A percentile compares a stretch with the other conserved stretches of the same genome.
phyloP scores from a whole-genome alignment of 352 stramenopile genomes.

The Nothophytophthora sp. region DNA sequence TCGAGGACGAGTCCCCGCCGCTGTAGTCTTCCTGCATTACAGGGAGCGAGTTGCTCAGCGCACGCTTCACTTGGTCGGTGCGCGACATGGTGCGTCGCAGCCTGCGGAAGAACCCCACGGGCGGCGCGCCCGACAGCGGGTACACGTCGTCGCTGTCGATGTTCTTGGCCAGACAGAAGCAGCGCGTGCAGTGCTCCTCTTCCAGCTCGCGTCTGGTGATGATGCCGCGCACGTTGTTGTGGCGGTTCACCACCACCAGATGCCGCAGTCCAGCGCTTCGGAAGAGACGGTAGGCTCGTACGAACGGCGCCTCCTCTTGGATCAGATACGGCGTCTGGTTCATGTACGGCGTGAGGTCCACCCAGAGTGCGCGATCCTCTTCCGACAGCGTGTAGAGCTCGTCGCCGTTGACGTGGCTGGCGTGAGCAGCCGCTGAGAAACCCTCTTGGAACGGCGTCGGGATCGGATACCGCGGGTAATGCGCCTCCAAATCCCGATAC shows the following conservation, averaged over 20 bases:
- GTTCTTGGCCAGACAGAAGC: constrained; percentile 77
- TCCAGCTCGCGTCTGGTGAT: constrained; percentile 85
- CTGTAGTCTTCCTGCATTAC: constrained; percentile 8
- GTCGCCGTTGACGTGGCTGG: constrained; percentile 30
- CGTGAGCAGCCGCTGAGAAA: constrained; percentile 25
- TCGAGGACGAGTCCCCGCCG: constrained; percentile 7
- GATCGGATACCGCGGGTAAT: constrained; percentile 84
- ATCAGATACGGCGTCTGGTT: constrained; percentile 97
- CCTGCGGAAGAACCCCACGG: constrained; percentile 64
- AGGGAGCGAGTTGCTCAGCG: constrained; percentile 43
- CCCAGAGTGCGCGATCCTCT: constrained; percentile 90
- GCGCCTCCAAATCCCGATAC: constrained; percentile 80
- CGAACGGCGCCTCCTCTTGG: constrained; percentile 94
- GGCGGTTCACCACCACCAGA: constrained; percentile 92
- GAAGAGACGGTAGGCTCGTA: constrained; percentile 97
- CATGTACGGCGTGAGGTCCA: constrained; percentile 97
- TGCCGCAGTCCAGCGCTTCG: constrained; percentile 96
- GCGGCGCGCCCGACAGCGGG: constrained; percentile 50
- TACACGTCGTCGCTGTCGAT: constrained; percentile 74
- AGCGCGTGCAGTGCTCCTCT: constrained; percentile 79
- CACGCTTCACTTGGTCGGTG: constrained; percentile 77
- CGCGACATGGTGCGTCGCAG: constrained; percentile 64
- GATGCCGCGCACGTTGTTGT: constrained; percentile 91
- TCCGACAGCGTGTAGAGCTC: constrained; percentile 61
- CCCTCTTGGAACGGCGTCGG: constrained; percentile 44